Evolutionary conservation across 2,329 filamentous ascomycete species (phyloP), one percentile per base, ranked within the genome.

Genomic region (Alternaria burnsii): DNA sequence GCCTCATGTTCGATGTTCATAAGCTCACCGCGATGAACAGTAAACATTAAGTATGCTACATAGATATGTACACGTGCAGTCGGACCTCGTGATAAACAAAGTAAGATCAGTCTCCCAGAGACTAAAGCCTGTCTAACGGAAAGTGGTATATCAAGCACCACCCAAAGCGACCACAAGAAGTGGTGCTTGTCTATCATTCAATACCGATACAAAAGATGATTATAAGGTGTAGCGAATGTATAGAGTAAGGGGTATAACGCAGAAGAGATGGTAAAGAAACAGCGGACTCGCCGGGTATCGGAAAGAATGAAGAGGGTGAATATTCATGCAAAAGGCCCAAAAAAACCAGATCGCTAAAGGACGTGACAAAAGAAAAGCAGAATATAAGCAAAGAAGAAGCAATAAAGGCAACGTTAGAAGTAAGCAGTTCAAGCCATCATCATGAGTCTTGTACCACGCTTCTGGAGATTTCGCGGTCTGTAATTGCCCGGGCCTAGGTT

Each of bases 401-500:
- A 34, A 38, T 20, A 28, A 53, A 9, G 34, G 34, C 22, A 16
- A 44, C 32, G 38, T 22, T 24, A 52, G 38, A 43, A 12, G 20
- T 6, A 5, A 16, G 4, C 20, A 53, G 60, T 68, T 77, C 64
- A 78, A 22, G 62, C 66, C 80, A 84, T 84, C 82, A 83, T 84
- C 81, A 84, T 84, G 70, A 85, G 72, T 67, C 81, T 79, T 41
- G 82, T 85, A 52, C 79, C 81, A 57, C 83, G 78, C 66, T 82
- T 80, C 70, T 84, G 82, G 68, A 84, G 78, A 44, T 79, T 79
- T 52, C 74, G 76, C 24, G 66, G 67, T 68, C 63, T 73, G 43
- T 72, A 70, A 52, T 69, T 71, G 55, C 75, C 75, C 41, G 80
- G 79, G 40, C 78, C 79, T 7, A 79, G 77, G 59, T 68, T 74